These are phyloP conservation scores for Grigorovia yakushimaensis DNA, from an alignment of 805 yeast species.

Conservation along the genomic window DNA sequence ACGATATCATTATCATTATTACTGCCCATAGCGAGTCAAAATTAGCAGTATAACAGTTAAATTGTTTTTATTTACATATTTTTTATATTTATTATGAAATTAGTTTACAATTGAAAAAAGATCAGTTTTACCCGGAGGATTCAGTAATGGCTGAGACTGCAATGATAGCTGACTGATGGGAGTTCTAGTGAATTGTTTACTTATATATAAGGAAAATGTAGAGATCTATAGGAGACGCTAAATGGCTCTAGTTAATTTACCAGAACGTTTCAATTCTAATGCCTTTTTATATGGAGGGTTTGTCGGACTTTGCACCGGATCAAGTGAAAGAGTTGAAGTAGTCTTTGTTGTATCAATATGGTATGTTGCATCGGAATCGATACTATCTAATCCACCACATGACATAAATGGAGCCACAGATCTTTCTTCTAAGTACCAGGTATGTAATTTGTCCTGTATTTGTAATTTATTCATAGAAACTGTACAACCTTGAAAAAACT, in stretches of 20 bases:
- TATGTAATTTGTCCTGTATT: constrained; percentile 25
- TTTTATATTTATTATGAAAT: too few relatives aligned
- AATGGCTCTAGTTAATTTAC: constrained; percentile 37
- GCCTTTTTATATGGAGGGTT: constrained; percentile 96
- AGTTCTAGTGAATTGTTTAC: too few relatives aligned
- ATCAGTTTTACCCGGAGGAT: background rate
- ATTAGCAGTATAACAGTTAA: background rate
- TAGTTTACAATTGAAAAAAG: background rate
- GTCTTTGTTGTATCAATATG: constrained; percentile 23
- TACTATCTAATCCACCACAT: constrained; percentile 82
- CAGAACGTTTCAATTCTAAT: constrained; percentile 73
- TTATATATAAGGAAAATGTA: too few relatives aligned
- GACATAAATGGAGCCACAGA: constrained; percentile 85
- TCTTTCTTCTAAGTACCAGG: constrained; percentile 51
- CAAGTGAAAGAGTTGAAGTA: constrained; percentile 38
- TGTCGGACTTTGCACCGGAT: constrained; percentile 92
- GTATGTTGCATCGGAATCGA: constrained; percentile 95
- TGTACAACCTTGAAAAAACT: constrained; percentile 56
- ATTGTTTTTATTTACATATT: background rate
- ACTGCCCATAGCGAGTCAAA: background rate
- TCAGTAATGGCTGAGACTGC: too few relatives aligned
- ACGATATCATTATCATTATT: constrained; percentile 11
- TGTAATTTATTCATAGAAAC: constrained; percentile 10
- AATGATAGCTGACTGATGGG: too few relatives aligned
- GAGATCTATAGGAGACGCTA: too few relatives aligned